A percentile compares a stretch with the other conserved stretches of the same genome.
phyloP scores from a whole-genome alignment of 441 rosid species.

The Aleurites moluccanus region DNA sequence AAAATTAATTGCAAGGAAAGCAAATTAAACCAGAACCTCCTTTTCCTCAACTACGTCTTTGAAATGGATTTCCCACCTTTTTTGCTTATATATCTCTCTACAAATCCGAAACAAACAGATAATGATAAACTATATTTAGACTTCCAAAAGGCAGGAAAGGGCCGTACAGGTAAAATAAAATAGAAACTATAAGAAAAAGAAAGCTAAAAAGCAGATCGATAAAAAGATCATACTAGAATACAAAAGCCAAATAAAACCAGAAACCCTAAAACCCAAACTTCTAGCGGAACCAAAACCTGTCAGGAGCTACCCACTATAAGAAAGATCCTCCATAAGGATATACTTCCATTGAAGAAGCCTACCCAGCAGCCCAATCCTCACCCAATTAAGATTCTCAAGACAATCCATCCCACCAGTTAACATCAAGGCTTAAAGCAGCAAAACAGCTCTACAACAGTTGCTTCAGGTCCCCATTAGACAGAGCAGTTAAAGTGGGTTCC shows the following conservation, averaged over 20 bases:
- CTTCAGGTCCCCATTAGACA: conserved; percentile 43
- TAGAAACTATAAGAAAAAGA: not conserved
- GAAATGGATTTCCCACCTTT: conserved; percentile 8
- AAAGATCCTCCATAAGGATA: not conserved
- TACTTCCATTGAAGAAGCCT: not conserved
- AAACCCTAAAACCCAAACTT: conserved; percentile 25
- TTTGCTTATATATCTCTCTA: conserved; percentile 18
- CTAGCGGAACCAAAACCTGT: conserved; percentile 29
- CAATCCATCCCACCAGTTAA: conserved; percentile 15
- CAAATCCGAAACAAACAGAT: not conserved
- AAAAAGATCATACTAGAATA: not conserved
- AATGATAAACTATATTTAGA: conserved; percentile 2
- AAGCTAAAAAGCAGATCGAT: not conserved
- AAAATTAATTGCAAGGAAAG: not conserved
- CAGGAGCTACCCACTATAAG: conserved; percentile 32
- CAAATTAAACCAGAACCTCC: no score
- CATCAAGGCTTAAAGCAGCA: not conserved
- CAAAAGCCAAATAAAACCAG: not conserved
- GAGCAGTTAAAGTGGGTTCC: conserved; percentile 35
- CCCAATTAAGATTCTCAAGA: conserved; percentile 10
- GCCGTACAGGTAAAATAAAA: conserved; percentile 18
- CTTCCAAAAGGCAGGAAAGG: conserved; percentile 18
- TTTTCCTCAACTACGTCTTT: conserved; percentile 12
- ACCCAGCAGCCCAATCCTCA: not conserved
- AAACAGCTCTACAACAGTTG: conserved; percentile 16